phyloP scores from a whole-genome alignment of 2,329 filamentous ascomycete genomes.

The Cytospora mali region DNA sequence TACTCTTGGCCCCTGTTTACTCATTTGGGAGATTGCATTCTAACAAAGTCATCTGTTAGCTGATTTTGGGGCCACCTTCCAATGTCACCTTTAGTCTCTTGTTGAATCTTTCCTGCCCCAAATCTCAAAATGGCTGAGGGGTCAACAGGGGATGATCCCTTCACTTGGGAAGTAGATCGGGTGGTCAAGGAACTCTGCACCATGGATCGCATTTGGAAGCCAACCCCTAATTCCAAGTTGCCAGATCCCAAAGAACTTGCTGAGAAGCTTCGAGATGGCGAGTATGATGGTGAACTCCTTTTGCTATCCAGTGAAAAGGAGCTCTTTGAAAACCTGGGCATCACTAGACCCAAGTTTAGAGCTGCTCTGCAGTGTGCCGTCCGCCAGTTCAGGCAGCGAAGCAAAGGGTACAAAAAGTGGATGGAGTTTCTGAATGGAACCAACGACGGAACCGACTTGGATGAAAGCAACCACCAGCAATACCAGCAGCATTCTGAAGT shows the following conservation, averaged over 20 bases:
- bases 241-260: slow-evolving; percentile 59
- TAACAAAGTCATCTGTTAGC: neutral
- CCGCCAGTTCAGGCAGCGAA: slow-evolving; percentile 54
- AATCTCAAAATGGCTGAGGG: slow-evolving; percentile 37
- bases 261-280: slow-evolving; percentile 58
- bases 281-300: slow-evolving; percentile 67
- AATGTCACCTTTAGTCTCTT: neutral
- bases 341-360: slow-evolving; percentile 61
- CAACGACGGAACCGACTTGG: slow-evolving; percentile 35
- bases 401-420: slow-evolving; percentile 49
- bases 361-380: slow-evolving; percentile 61
- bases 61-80: neutral
- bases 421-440: slow-evolving; percentile 37
- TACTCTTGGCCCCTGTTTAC: neutral
- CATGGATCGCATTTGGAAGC: slow-evolving; percentile 50
- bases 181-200: slow-evolving; percentile 69
- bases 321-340: slow-evolving; percentile 55
- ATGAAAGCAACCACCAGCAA: slow-evolving; percentile 22
- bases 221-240: slow-evolving; percentile 42
- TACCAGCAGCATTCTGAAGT: neutral
- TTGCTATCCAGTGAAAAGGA: slow-evolving; percentile 57
- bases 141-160: slow-evolving; percentile 63
- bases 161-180: slow-evolving; percentile 69
- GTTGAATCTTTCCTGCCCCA: neutral
- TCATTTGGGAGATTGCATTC: neutral